These are phyloP conservation scores for Goffeauzyma gilvescens DNA, from an alignment of 768 basidiomycete genomes.

Conservation along the genomic window DNA sequence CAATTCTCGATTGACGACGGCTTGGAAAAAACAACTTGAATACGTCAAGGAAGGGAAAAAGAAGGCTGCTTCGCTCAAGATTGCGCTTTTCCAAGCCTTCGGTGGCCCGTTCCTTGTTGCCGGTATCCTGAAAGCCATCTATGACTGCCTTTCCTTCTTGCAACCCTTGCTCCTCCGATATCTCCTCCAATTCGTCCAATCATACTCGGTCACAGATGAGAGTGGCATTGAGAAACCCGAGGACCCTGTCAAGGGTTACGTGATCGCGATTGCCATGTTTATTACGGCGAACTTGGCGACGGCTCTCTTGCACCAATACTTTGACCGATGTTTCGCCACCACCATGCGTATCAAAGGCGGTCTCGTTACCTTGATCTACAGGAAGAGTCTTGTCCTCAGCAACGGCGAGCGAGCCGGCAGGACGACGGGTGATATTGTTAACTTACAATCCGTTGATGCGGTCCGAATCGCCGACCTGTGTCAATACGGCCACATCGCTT, in stretches of 20 bases:
- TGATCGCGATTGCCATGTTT: slow-evolving; percentile 64
- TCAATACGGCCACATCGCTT: slow-evolving; percentile 50
- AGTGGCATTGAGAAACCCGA: slow-evolving; percentile 27
- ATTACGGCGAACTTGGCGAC: slow-evolving; percentile 59
- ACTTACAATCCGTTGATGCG: slow-evolving; percentile 60
- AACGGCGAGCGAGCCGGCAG: slow-evolving; percentile 60
- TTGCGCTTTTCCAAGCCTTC: slow-evolving; percentile 56
- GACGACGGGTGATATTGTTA: slow-evolving; percentile 80
- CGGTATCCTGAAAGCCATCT: slow-evolving; percentile 47
- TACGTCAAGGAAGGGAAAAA: slow-evolving; percentile 21
- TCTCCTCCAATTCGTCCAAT: slow-evolving; percentile 61
- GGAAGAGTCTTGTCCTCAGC: slow-evolving; percentile 66
- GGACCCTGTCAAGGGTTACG: slow-evolving; percentile 48
- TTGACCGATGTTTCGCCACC: slow-evolving; percentile 45
- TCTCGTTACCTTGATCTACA: slow-evolving; percentile 64
- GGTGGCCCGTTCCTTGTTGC: slow-evolving; percentile 48
- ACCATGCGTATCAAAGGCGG: slow-evolving; percentile 80
- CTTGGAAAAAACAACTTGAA: slow-evolving; percentile 42
- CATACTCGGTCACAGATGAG: slow-evolving; percentile 39
- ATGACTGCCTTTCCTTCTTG: slow-evolving; percentile 61
- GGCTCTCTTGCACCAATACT: slow-evolving; percentile 69
- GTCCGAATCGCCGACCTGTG: slow-evolving; percentile 28
- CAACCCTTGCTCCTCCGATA: slow-evolving; percentile 73
- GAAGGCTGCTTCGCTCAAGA: slow-evolving; percentile 42
- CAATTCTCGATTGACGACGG: slow-evolving; percentile 42